Evolutionary conservation across 139 green algal species (phyloP).

Genomic region (Coelastrella sp.): DNA sequence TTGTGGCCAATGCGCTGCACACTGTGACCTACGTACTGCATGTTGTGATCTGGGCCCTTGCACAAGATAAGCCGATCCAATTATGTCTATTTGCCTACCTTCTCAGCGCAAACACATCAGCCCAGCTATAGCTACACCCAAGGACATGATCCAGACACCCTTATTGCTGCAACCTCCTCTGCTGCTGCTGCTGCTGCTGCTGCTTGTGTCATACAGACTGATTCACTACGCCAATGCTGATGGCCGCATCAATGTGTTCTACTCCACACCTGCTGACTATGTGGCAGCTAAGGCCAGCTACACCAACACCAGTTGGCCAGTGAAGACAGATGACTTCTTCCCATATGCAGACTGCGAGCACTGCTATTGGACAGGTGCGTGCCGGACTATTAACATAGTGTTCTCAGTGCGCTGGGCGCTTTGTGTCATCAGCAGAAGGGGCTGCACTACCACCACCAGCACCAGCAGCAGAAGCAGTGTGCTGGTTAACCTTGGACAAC

Average conservation of each 20-base stretch:
- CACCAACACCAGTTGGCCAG: conserved; percentile 62
- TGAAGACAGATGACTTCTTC: conserved; percentile 93
- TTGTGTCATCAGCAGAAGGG: neutral
- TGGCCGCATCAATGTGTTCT: conserved; percentile 85
- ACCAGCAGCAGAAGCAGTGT: neutral
- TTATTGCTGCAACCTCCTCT: neutral
- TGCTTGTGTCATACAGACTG: neutral
- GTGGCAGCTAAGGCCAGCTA: conserved; percentile 78
- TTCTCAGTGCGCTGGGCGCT: too few species aligned
- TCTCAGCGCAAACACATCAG: too few species aligned
- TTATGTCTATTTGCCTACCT: too few species aligned
- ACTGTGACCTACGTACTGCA: too few species aligned
- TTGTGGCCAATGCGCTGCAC: too few species aligned
- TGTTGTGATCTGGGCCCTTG: too few species aligned
- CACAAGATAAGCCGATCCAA: too few species aligned
- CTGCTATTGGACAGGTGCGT: conserved; percentile 89
- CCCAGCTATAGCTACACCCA: too few species aligned
- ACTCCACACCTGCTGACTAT: conserved; percentile 88
- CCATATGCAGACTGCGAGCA: conserved; percentile 88
- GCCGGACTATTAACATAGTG: neutral
- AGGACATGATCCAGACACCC: neutral
- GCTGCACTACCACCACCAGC: neutral
- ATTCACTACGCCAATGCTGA: conserved; percentile 60
- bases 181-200: neutral
- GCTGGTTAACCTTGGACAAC: neutral